Conservation (phyloP, 2,329 filamentous ascomycete genomes). For the Fusarium piperis region DNA sequence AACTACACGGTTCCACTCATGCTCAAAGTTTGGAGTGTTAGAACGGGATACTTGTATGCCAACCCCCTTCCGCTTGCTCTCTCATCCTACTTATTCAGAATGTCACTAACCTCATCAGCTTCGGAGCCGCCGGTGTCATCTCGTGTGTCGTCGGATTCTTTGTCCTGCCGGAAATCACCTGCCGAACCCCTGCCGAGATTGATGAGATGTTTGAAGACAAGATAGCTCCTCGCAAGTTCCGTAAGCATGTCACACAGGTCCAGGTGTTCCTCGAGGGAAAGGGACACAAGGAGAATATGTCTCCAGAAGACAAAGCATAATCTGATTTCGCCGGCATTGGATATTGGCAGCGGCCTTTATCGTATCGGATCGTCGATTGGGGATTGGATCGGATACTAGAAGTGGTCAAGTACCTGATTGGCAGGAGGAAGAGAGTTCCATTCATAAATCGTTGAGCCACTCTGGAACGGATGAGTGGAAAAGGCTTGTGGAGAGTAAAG, state of each 20-base stretch:
- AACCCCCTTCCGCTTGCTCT: constrained; percentile 51
- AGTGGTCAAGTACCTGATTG: background rate
- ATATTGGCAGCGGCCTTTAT: background rate
- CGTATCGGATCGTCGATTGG: background rate
- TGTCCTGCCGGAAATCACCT: constrained; percentile 80
- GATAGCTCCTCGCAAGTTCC: background rate
- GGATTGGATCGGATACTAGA: background rate
- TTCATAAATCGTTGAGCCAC: background rate
- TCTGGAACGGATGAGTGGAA: background rate
- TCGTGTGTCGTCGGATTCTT: constrained; percentile 88
- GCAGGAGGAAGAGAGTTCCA: background rate
- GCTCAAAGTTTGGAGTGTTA: constrained; percentile 5
- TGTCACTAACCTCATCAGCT: constrained; percentile 42
- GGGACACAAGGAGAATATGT: background rate
- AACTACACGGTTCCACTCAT: constrained; percentile 3
- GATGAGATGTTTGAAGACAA: constrained; percentile 20
- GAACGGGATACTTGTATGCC: constrained; percentile 60
- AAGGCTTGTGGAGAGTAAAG: background rate
- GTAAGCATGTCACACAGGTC: constrained; percentile 8
- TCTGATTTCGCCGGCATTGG: background rate
- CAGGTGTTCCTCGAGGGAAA: constrained; percentile 12
- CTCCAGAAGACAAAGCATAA: background rate
- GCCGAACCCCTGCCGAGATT: constrained; percentile 50
- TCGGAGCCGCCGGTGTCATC: constrained; percentile 70
- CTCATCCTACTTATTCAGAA: background rate